Conservation (phyloP, 495 filamentous ascomycete species). For the Penicillium bovifimosum region DNA sequence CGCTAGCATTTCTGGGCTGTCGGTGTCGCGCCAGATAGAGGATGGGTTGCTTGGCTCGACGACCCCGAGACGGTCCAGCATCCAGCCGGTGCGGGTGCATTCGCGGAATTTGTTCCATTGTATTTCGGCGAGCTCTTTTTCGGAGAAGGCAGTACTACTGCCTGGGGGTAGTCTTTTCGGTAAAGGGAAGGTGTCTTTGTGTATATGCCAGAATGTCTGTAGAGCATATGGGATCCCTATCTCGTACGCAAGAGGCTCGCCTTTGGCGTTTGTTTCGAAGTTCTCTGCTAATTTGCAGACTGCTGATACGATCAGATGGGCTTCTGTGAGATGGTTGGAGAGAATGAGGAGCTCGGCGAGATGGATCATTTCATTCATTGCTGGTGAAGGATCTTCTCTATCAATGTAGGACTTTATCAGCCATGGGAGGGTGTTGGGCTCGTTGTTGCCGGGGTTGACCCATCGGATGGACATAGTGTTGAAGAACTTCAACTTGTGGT, state of each 20-base stretch:
- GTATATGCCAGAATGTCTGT: not conserved
- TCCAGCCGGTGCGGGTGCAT: slow-evolving; percentile 3
- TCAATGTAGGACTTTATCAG: not conserved
- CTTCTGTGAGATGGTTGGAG: not conserved
- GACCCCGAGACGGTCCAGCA: not conserved
- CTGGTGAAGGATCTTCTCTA: not conserved
- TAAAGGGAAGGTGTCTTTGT: not conserved
- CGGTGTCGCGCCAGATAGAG: not conserved
- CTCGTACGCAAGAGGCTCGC: not conserved
- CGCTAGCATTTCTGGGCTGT: not conserved
- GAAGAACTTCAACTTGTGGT: not conserved
- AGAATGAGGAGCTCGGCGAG: not conserved
- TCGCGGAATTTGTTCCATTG: slow-evolving; percentile 1
- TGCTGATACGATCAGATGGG: not conserved
- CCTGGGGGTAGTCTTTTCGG: not conserved
- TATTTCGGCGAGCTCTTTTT: not conserved
- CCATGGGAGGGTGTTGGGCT: not conserved
- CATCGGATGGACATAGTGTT: not conserved
- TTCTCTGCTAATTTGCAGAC: not conserved
- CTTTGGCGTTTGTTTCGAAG: not conserved
- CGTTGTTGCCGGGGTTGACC: not conserved
- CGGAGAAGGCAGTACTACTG: not conserved
- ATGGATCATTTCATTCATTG: not conserved
- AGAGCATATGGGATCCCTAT: not conserved
- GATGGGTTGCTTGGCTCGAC: not conserved